Evolutionary conservation across 306 rosid genomes (phyloP).

Genomic region (Inga laurina): DNA sequence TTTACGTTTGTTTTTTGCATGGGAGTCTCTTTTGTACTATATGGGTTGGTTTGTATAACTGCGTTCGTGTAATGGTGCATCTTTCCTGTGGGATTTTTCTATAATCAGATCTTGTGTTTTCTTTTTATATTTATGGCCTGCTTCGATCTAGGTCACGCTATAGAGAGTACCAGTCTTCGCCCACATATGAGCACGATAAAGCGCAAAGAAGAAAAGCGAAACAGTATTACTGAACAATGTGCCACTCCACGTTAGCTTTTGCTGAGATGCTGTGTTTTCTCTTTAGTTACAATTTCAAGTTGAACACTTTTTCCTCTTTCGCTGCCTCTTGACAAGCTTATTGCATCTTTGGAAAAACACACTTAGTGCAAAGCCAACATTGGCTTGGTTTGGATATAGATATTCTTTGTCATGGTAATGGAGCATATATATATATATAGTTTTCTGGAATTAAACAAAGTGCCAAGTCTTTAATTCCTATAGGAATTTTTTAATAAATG

Average conservation of each 20-base stretch:
- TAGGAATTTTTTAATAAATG: not conserved
- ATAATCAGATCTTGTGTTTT: constrained; percentile 31
- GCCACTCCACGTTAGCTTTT: constrained; percentile 41
- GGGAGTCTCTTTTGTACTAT: constrained; percentile 39
- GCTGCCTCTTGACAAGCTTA: not conserved
- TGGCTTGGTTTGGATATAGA: not conserved
- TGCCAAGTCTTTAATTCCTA: not conserved
- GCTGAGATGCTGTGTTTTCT: constrained; percentile 7
- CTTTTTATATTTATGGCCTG: constrained; percentile 12
- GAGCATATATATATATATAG: not conserved
- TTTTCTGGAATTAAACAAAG: not conserved
- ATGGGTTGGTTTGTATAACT: constrained; percentile 47
- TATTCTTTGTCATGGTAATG: not conserved
- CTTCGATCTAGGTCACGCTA: constrained; percentile 27
- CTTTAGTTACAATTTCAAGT: constrained; percentile 19
- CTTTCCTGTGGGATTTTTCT: constrained; percentile 27
- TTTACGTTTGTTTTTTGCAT: not conserved
- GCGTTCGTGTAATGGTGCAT: constrained; percentile 44
- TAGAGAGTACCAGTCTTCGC: constrained; percentile 18
- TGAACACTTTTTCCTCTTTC: constrained; percentile 17
- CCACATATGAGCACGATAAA: constrained; percentile 27
- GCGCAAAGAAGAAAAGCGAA: constrained; percentile 32
- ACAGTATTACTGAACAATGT: constrained; percentile 35
- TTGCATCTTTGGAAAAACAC: constrained; percentile 5
- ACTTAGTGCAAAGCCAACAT: constrained; percentile 15